These are phyloP conservation scores for Spathaspora gorwiae DNA, from an alignment of 805 yeast species.

Conservation along the genomic window DNA sequence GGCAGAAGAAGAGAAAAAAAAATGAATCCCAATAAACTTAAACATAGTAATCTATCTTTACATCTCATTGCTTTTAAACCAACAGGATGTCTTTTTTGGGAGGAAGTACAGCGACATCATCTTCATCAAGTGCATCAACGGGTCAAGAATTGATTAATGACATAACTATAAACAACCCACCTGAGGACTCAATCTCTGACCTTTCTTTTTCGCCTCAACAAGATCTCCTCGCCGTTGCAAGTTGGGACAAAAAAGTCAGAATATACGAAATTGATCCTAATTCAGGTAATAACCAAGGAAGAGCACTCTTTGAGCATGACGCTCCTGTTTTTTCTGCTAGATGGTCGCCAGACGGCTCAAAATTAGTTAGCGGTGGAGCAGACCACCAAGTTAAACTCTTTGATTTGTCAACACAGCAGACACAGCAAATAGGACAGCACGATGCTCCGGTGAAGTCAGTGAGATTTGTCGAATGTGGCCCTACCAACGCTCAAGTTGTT, in stretches of 20 bases:
- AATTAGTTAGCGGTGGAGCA: conserved; percentile 66
- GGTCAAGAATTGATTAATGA: conserved; percentile 66
- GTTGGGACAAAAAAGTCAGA: conserved; percentile 95
- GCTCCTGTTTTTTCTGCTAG: conserved; percentile 80
- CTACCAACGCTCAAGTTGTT: conserved; percentile 73
- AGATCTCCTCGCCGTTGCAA: conserved; percentile 73
- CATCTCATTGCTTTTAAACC: neutral
- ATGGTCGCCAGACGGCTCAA: conserved; percentile 84
- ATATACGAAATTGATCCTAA: conserved; percentile 77
- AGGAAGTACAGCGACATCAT: conserved; percentile 13
- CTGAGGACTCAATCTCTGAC: conserved; percentile 88
- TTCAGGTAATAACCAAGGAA: conserved; percentile 76
- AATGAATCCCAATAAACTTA: too few relatives aligned
- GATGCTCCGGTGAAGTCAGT: conserved; percentile 74
- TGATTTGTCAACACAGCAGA: conserved; percentile 78
- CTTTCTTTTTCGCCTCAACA: conserved; percentile 82
- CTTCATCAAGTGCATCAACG: conserved; percentile 37
- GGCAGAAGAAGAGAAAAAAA: too few relatives aligned
- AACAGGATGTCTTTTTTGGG: conserved; percentile 35
- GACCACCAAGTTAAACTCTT: conserved; percentile 83
- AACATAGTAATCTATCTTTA: too few relatives aligned
- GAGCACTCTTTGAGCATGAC: conserved; percentile 85
- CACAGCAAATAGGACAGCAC: conserved; percentile 81
- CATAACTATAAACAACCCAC: conserved; percentile 67
- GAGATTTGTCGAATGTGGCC: conserved; percentile 78